These are phyloP conservation scores for Mimosa pudica DNA, from an alignment of 306 rosid species.

Conservation along the genomic window DNA sequence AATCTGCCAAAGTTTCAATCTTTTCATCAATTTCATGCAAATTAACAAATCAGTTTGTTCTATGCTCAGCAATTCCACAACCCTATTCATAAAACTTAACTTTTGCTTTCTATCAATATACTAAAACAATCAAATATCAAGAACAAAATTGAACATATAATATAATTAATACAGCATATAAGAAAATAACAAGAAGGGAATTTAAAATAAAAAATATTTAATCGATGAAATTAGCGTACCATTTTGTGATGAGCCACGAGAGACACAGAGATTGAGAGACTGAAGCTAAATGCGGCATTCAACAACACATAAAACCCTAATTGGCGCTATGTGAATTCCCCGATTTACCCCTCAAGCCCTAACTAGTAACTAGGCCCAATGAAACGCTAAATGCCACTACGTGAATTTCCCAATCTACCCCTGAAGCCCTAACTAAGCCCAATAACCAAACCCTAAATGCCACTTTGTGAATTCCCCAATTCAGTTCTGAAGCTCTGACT, in stretches of 20 bases:
- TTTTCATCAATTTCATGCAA: background rate
- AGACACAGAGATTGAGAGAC: background rate
- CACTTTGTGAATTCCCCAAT: too few species aligned
- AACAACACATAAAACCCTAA: slow-evolving; percentile 40
- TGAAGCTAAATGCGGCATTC: background rate
- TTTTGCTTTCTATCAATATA: background rate
- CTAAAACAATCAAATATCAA: background rate
- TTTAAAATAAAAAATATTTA: background rate
- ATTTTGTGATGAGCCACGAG: background rate
- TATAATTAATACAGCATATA: background rate
- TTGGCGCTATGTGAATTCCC: background rate
- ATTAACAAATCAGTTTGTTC: background rate
- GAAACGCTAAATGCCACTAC: background rate
- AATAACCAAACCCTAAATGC: too few species aligned
- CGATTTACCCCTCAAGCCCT: slow-evolving; percentile 23
- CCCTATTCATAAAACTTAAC: background rate
- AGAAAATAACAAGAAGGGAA: background rate
- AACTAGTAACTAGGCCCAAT: background rate
- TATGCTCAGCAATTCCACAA: slow-evolving; percentile 2
- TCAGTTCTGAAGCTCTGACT: too few species aligned
- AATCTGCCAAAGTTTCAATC: background rate
- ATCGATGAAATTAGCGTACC: background rate
- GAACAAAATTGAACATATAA: background rate
- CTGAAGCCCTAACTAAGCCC: slow-evolving; percentile 20
- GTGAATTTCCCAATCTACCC: background rate